A percentile compares a stretch with the other conserved stretches of the same genome.
Conservation (phyloP, 352 stramenopile species). For the Phytophthora vignae region DNA sequence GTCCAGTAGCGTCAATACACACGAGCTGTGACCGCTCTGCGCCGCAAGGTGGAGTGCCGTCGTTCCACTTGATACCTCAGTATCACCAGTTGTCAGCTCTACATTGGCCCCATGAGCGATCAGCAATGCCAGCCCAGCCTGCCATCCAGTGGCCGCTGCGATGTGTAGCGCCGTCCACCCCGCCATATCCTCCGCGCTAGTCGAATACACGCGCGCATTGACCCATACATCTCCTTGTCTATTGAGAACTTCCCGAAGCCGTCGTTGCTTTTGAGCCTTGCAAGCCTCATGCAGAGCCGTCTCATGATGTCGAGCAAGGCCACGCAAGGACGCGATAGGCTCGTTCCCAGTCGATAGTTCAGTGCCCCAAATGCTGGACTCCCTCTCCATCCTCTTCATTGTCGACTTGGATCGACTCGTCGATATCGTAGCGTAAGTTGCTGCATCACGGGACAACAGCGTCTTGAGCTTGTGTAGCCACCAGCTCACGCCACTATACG, state of each 20-base stretch:
- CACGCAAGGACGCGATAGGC: not conserved
- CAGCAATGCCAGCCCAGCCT: conserved; percentile 29
- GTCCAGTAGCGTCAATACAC: conserved; percentile 35
- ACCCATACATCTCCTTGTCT: conserved; percentile 10
- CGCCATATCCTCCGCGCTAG: conserved; percentile 4
- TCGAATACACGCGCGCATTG: conserved; percentile 7
- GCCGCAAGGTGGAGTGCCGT: conserved; percentile 41
- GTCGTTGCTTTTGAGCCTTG: conserved; percentile 12
- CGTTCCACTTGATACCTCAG: not conserved
- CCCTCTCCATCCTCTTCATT: not conserved
- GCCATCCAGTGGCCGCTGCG: conserved; percentile 38
- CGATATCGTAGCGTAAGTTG: not conserved
- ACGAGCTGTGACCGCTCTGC: conserved; percentile 31
- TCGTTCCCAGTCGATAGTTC: conserved; percentile 15
- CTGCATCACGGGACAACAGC: conserved; percentile 25
- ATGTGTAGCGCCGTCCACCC: conserved; percentile 45
- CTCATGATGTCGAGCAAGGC: conserved; percentile 1
- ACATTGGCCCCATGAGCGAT: conserved; percentile 38
- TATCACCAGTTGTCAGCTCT: conserved; percentile 16
- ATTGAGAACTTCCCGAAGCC: conserved; percentile 28
- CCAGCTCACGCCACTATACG: conserved; percentile 17
- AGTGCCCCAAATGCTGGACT: conserved; percentile 17
- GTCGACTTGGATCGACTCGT: not conserved
- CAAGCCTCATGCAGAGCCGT: conserved; percentile 12
- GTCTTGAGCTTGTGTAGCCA: conserved; percentile 46